These are phyloP conservation scores for Flaveria bidentis DNA, from an alignment of 129 eudicot genomes.

Conservation along the genomic window DNA sequence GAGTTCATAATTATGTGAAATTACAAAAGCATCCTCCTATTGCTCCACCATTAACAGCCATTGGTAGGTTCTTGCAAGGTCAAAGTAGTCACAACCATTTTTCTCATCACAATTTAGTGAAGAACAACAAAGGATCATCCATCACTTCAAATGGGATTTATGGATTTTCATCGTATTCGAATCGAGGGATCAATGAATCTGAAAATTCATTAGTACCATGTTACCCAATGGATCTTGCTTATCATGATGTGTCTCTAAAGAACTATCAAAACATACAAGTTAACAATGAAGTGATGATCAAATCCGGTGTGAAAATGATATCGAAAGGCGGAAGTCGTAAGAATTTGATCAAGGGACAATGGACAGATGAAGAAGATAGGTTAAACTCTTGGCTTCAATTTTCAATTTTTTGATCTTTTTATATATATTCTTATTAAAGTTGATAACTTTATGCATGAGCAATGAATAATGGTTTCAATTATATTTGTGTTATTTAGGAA, in stretches of 20 bases:
- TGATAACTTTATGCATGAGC: conserved; percentile 7
- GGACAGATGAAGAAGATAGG: conserved; percentile 84
- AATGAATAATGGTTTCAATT: conserved; percentile 1
- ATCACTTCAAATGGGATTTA: conserved; percentile 22
- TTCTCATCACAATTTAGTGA: conserved; percentile 27
- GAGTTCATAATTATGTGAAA: conserved; percentile 28
- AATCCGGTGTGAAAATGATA: conserved; percentile 22
- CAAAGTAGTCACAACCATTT: conserved; percentile 43
- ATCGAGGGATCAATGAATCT: neutral
- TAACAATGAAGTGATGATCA: conserved; percentile 23
- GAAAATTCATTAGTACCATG: conserved; percentile 29
- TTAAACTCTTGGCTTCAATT: neutral
- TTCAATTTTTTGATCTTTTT: conserved; percentile 1
- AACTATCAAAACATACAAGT: conserved; percentile 28
- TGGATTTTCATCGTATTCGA: conserved; percentile 31
- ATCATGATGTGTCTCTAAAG: conserved; percentile 23
- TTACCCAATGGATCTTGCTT: conserved; percentile 19
- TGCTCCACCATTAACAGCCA: conserved; percentile 56
- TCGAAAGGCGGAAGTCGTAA: conserved; percentile 30
- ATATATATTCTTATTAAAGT: neutral
- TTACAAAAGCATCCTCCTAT: conserved; percentile 26
- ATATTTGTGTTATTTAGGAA: conserved; percentile 43
- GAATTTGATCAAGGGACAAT: conserved; percentile 64
- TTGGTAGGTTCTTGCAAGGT: conserved; percentile 61
- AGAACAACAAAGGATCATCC: conserved; percentile 32